Conservation (phyloP, 2,329 filamentous ascomycete species). For the Fusarium brachygibbosum region DNA sequence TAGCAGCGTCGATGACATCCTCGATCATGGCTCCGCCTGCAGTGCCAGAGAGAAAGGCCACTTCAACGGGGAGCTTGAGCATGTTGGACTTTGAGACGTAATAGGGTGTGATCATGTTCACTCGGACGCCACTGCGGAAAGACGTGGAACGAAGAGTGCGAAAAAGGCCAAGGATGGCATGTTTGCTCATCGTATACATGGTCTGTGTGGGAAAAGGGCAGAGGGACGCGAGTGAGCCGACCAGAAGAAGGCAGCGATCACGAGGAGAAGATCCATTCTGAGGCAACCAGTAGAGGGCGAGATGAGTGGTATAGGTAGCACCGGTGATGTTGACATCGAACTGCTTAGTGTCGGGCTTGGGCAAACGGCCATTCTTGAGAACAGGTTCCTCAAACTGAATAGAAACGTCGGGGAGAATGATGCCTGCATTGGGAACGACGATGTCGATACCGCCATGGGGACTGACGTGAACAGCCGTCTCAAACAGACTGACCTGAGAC, state of each 20-base stretch:
- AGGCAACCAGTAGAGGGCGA: constrained; percentile 66
- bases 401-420: constrained; percentile 56
- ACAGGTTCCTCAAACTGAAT: constrained; percentile 62
- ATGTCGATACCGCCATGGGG: constrained; percentile 69
- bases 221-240: constrained; percentile 73
- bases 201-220: constrained; percentile 59
- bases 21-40: constrained; percentile 63
- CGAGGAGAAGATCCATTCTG: constrained; percentile 36
- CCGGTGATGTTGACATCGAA: constrained; percentile 74
- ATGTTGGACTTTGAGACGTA: constrained; percentile 72
- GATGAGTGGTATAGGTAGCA: constrained; percentile 74
- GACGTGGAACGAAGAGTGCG: constrained; percentile 67
- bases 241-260: constrained; percentile 73
- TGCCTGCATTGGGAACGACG: constrained; percentile 77
- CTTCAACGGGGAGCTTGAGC: constrained; percentile 62
- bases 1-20: constrained; percentile 75
- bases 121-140: constrained; percentile 63
- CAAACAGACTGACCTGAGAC: constrained; percentile 74
- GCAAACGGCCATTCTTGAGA: constrained; percentile 58
- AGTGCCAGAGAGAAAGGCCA: constrained; percentile 67
- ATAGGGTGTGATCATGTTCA: constrained; percentile 77
- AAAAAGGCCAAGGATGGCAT: constrained; percentile 75
- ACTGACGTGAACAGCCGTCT: constrained; percentile 66
- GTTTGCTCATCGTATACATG: constrained; percentile 74
- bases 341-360: constrained; percentile 64